Evolutionary conservation across 345 rosid genomes (phyloP), one percentile per base, ranked within the genome.

Genomic region (Salix brachista): DNA sequence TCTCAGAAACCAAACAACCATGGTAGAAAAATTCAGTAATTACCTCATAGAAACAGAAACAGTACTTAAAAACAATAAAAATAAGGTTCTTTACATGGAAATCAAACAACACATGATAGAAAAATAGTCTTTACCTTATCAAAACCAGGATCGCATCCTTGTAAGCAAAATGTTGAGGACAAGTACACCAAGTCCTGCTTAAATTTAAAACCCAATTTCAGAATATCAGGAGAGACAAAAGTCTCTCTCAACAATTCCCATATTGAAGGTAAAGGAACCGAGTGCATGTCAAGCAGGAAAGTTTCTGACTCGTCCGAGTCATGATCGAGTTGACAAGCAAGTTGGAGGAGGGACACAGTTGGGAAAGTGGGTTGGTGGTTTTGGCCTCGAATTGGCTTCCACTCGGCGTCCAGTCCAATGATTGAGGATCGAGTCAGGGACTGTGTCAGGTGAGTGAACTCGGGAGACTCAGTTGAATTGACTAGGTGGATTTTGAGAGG

Each of bases 141-240:
- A 79, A 94, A 94, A 3, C 94, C 89, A 65, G 73, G 78, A 65
- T 86, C 88, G 80, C 94, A 89, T 28, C 92, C 97, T 61, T 82
- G 84, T 4, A 86, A 84, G 75, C 84, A 82, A 75, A 94, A 92
- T 23, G 97, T 94, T 16, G 94, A 89, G 18, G 98, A 92, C 83
- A 94, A 78, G 86, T 84, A 92, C 74, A 81, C 79, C 87, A 94
- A 84, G 78, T 94, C 98, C 82, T 94, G 98, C 87, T 91, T 92
- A 62, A 94, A 92, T 64, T 88, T 82, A 39, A 94, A 94, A 50
- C 97, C 97, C 41, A 92, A 70, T 77, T 94, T 94, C 90, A 94
- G 68, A 28, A 92, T 79, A 85, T 92, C 92, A 1, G 92, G 97
- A 1, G 95, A 92, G 18, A 83, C 82, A 66, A 91, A 87, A 71